Base-by-base conservation (phyloP, 2,329 filamentous ascomycete species). In the Sarocladium brachiariae region DNA sequence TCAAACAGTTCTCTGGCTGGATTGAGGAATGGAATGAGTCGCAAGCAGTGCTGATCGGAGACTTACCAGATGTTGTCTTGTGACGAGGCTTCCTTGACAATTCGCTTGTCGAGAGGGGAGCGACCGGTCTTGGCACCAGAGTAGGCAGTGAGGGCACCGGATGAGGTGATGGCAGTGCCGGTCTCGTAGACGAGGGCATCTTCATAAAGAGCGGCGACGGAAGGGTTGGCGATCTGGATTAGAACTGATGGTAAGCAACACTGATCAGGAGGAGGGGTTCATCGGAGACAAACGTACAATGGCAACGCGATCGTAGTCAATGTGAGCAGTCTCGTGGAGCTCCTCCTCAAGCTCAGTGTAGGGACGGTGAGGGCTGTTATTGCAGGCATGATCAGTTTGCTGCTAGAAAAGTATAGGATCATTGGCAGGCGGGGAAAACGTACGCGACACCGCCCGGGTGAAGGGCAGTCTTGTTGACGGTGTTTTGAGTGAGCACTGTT, bases 311-410 rank as follows among this genome's bases (percentile, higher is more conserved):
- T 97, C 88, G 70, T 97, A 99, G 80, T 99, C 93, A 66, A 99
- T 99, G 80, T 99, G 92, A 60, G 93, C 93, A 66, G 86, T 90
- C 73, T 96, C 89, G 72, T 97, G 91, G 55, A 99, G 87, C 70
- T 96, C 89, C 75, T 97, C 90, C 75, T 99, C 78, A 58, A 99
- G 84, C 70, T 97, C 93, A 41, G 93, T 97, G 81, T 96, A 92
- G 68, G 95, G 87, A 64, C 79, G 78, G 65, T 84, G 77, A 57
- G 91, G 89, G 72, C 89, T 95, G 54, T 18, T 46, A 30, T 50
- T 31, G 49, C 49, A 49, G 53, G 30, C 49, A 51, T 39, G n/a
- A n/a, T 47, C 33, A 53, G 27, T 34, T 5, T 21, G 21, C 33
- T 10, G 33, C 2, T 39, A 51, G 30, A n/a, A 9, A 45, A 8